Evolutionary conservation across 768 basidiomycete species (phyloP).

Genomic region (Termitomyces sp.): DNA sequence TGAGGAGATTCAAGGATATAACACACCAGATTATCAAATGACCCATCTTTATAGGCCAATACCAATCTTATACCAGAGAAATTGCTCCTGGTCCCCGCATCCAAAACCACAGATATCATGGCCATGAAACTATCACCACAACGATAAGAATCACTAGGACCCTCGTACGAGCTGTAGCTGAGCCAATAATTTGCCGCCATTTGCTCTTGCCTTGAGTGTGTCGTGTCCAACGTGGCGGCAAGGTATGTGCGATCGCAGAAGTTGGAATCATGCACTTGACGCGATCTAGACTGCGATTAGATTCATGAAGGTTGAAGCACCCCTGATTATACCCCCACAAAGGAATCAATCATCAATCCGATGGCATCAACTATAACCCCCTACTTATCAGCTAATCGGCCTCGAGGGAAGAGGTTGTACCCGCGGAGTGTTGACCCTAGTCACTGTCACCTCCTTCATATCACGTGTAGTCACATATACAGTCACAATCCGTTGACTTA

Average conservation of each 20-base stretch:
- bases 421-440: no score
- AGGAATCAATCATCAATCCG: neutral
- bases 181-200: slow-evolving; percentile 1
- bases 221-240: neutral
- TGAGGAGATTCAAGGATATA: neutral
- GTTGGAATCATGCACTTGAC: neutral
- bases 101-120: slow-evolving; percentile 11
- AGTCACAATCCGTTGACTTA: no score
- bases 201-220: neutral
- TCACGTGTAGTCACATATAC: no score
- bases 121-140: slow-evolving; percentile 3
- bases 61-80: slow-evolving; percentile 9
- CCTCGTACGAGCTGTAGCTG: slow-evolving; percentile 7
- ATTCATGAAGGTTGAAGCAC: neutral
- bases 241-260: neutral
- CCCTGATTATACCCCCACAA: no score
- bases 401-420: no score
- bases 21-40: slow-evolving; percentile 8
- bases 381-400: no score
- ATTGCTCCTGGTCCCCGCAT: neutral
- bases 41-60: slow-evolving; percentile 6
- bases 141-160: neutral
- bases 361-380: no score
- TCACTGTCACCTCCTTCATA: no score
- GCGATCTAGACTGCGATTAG: neutral